A percentile compares a stretch with the other conserved stretches of the same genome.
phyloP scores from a whole-genome alignment of 768 basidiomycete species.

The Rhizopogon roseolus region DNA sequence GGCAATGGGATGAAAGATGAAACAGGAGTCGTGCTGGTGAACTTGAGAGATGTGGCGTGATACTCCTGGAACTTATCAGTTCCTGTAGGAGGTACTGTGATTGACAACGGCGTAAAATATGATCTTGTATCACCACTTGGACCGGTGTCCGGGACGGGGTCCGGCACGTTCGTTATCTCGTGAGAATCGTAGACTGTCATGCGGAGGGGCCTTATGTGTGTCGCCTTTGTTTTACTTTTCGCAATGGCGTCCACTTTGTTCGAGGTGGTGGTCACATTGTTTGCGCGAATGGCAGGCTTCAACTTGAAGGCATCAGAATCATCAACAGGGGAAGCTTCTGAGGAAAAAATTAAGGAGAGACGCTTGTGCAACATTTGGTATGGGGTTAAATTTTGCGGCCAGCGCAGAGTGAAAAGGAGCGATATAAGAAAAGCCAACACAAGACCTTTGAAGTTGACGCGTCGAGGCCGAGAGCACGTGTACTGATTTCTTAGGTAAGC shows the following conservation, averaged over 20 bases:
- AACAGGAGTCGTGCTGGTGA: neutral
- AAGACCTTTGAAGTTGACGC: conserved; percentile 7
- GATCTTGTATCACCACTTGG: conserved; percentile 11
- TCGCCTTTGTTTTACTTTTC: neutral
- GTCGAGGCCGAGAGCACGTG: conserved; percentile 21
- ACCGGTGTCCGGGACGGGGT: conserved; percentile 26
- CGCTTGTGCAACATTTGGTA: conserved; percentile 8
- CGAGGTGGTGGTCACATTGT: neutral
- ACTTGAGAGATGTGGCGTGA: conserved; percentile 8
- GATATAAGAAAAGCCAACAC: conserved; percentile 10
- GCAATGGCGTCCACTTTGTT: neutral
- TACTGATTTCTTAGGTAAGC: conserved; percentile 15
- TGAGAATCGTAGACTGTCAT: conserved; percentile 19
- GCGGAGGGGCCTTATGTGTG: neutral
- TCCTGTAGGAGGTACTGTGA: conserved; percentile 19
- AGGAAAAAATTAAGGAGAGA: conserved; percentile 1
- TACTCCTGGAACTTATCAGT: neutral
- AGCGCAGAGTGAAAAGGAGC: conserved; percentile 19
- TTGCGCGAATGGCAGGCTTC: conserved; percentile 3
- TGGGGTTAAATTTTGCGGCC: conserved; percentile 16
- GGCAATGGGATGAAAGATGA: conserved; percentile 25
- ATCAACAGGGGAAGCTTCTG: conserved; percentile 6
- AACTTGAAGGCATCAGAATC: conserved; percentile 20
- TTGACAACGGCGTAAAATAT: conserved; percentile 6
- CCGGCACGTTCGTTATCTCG: conserved; percentile 24